These are phyloP conservation scores for Symbiodinium pilosum DNA, from an alignment of 73 alveolate species.

Conservation along the genomic window DNA sequence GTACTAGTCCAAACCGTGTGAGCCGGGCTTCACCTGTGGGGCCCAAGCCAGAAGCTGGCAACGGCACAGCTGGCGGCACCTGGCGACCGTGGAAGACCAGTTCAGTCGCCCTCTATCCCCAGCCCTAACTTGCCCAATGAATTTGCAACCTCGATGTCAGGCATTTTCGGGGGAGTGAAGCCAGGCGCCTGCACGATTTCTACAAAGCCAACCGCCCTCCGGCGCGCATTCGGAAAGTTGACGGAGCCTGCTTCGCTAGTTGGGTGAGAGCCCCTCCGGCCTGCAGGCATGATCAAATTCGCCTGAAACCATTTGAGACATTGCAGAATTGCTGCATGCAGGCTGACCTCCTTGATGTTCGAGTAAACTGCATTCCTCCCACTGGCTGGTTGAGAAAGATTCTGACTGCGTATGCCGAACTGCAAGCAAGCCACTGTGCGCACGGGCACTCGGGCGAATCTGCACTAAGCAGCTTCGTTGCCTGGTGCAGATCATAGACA, in stretches of 20 bases:
- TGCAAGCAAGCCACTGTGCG: conserved; percentile 46
- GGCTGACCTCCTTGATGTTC: neutral
- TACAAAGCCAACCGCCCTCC: too few relatives aligned
- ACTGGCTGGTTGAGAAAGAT: neutral
- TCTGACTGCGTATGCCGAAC: neutral
- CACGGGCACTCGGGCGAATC: conserved; percentile 79
- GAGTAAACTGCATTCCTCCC: neutral
- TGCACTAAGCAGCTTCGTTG: conserved; percentile 63
- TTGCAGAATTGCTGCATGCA: too few relatives aligned
- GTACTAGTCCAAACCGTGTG: too few relatives aligned
- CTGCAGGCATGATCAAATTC: neutral
- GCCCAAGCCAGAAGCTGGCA: conserved; percentile 21
- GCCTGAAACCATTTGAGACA: too few relatives aligned
- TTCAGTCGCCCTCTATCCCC: neutral
- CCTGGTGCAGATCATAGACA: neutral
- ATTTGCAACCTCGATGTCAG: conserved; percentile 38
- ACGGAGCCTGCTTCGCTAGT: neutral
- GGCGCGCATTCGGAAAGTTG: too few relatives aligned
- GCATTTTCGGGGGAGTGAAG: conserved; percentile 49
- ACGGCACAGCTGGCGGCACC: conserved; percentile 85
- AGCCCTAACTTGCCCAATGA: neutral
- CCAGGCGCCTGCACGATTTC: conserved; percentile 10
- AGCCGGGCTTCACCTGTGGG: neutral
- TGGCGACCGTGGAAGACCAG: neutral
- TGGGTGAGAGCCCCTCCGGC: neutral